Evolutionary conservation across 306 rosid genomes (phyloP), one percentile per base, ranked within the genome.

Genomic region (Vigna angularis): DNA sequence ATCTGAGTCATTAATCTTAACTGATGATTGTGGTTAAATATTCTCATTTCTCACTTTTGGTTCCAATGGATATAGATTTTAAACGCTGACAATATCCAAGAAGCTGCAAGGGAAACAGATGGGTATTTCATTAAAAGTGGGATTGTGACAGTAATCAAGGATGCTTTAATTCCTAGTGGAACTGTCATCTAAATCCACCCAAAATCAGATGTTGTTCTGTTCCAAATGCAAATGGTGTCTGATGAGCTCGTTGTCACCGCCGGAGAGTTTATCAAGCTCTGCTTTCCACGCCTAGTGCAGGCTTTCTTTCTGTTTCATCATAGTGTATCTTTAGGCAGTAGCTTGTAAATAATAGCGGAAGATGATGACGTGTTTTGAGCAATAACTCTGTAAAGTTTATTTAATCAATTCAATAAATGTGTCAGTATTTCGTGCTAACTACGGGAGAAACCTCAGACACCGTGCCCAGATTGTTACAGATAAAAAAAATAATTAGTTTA

Each of bases 41-140:
- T n/a, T 51, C 22, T n/a, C 9, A 47, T 38, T 7, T 7, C 10
- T 38, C 10, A 38, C 63, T 4, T 36, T 7, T 40, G 75, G 58
- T 77, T 86, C 44, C 10, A 30, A 64, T 83, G n/a, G 14, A 66
- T 94, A 96, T 94, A 96, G 99, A 96, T 96, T 78, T 48, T 96
- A 18, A 96, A 96, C 76, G 28, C 81, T 10, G 99, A 90, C 83
- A 76, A 42, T 75, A 96, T 96, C 55, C 99, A 93, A 93, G 98
- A 96, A 91, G 96, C 98, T 22, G 98, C 99, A 63, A 90, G 99
- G 73, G 99, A 96, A 86, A 90, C 98, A 6, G 98, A 96, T 52
- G 99, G 99, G 5, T 96, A 95, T 73, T 95, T 95, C 91, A 95
- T 95, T 73, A 93, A 95, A 87, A 93, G 99, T 57, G 98, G 97